phyloP scores from a whole-genome alignment of 2,329 filamentous ascomycete genomes.

The Cercospora sesami region DNA sequence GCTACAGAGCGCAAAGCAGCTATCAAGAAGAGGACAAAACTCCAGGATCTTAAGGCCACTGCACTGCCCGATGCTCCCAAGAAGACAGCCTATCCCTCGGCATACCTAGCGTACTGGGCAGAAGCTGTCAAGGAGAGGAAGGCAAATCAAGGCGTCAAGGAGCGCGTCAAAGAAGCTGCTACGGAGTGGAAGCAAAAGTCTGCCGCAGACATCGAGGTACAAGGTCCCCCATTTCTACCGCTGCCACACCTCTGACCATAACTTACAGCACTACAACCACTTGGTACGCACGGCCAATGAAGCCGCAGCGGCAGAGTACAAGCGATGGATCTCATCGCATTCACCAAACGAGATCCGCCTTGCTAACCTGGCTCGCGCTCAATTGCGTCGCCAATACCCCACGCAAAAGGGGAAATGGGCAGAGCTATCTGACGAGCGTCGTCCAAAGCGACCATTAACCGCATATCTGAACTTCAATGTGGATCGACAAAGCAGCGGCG shows the following conservation, averaged over 20 bases:
- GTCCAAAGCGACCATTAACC: conserved; percentile 46
- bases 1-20: conserved; percentile 16
- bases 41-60: conserved; percentile 40
- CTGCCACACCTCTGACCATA: conserved; percentile 5
- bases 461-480: conserved; percentile 48
- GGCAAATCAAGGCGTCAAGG: conserved; percentile 23
- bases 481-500: conserved; percentile 51
- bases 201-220: conserved; percentile 49
- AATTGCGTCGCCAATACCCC: conserved; percentile 33
- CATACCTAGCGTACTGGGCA: conserved; percentile 35
- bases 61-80: conserved; percentile 42
- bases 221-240: not conserved
- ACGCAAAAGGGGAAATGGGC: conserved; percentile 23
- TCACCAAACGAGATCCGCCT: conserved; percentile 58
- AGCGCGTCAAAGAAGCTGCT: conserved; percentile 42
- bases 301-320: conserved; percentile 47
- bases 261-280: conserved; percentile 55
- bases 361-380: conserved; percentile 59
- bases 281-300: conserved; percentile 50
- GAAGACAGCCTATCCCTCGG: conserved; percentile 9
- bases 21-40: conserved; percentile 31
- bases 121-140: conserved; percentile 28
- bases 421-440: conserved; percentile 57
- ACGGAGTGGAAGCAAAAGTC: conserved; percentile 51
- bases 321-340: conserved; percentile 57